Base-by-base conservation (phyloP, 805 yeast genomes). In the Teunomyces atbi region DNA sequence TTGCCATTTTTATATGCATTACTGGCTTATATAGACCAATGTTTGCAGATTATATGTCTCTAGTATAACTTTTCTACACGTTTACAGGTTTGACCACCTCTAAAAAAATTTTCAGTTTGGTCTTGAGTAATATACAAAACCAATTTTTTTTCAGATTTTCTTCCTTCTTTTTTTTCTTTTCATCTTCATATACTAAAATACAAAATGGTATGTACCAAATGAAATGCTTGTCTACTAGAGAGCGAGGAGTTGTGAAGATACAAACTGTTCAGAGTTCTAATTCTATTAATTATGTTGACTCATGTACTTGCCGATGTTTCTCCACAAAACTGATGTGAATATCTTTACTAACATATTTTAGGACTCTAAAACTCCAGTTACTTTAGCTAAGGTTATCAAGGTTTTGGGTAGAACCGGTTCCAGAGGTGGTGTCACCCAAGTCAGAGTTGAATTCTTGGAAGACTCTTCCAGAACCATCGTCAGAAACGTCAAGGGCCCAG, bases 331-430 rank as follows among this genome's bases (percentile, higher is more conserved):
- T 33, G 10, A 20, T 30, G 8, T 35, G 33, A 20, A 26, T 29
- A 39, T 33, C 19, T 34, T 38, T 45, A 36, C 39, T 36, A 36
- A 36, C 39, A 36, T 19, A 16, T 6, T 33, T 19, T n/a, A 36
- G 82, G 82, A 77, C 68, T 71, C 81, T 59, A 80, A 84, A 79
- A 83, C 89, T 78, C 96, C 96, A 74, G 97, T 92, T 71, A 94
- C 96, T 82, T 89, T 92, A 79, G 99, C 98, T 76, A 92, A 92
- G 84, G 99, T 92, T 73, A 89, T 89, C 80, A 94, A 92, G 83
- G 98, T 92, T 77, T 84, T 92, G 79, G 98, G 98, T 77, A 92
- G 99, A 82, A 92, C 99, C 86, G 99, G 99, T 76, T 92, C 99
- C 76, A 92, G 98, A 82, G 98, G 98, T 87, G 97, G 97, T 83